Base-by-base conservation (phyloP, 805 yeast species). In the Yamadazyma insecticola region DNA sequence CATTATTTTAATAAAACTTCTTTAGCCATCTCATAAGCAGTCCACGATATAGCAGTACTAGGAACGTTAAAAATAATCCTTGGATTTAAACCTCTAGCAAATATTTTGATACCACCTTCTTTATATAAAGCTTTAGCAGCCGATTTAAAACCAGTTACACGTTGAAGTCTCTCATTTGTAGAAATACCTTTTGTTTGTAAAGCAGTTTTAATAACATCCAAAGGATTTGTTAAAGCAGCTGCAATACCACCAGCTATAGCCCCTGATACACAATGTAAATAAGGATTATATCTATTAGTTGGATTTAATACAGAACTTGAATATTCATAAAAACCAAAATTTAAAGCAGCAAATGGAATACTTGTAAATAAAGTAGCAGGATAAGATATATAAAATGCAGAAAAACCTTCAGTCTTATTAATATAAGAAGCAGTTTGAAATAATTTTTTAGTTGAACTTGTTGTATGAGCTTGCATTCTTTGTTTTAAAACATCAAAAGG, bases 1-100 rank as follows among this genome's bases (percentile, higher is more conserved):
- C 10, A 6, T n/a, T 35, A 37, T 36, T 46, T 53, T 25, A 72
- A 53, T 48, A 80, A 58, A 43, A 81, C 69, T 44, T 76, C 80
- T 60, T 90, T 90, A 26, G 96, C 97, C 90, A 89, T 85, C 57
- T 90, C 98, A 58, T 90, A 90, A 16, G 95, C 86, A 2, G 97
- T 90, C 97, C 97, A 90, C 43, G 95, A 80, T 40, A 90, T 88
- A 13, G 97, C 97, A 6, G 97, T 90, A 27, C 94, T 79, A 14
- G 98, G 98, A 54, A 90, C 88, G 57, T 88, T 88, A 44, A 92
- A 83, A 19, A 90, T 78, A 34, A 92, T 78, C 58, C 98, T 77
- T 27, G 98, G 97, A 50, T 81, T 78, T 49, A 87, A 67, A 13
- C 98, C 98, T 45, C 95, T 72, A 48, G 72, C 53, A 55, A 92